Evolutionary conservation across 2,329 filamentous ascomycete species (phyloP).

Genomic region (Elsinoe perseae): DNA sequence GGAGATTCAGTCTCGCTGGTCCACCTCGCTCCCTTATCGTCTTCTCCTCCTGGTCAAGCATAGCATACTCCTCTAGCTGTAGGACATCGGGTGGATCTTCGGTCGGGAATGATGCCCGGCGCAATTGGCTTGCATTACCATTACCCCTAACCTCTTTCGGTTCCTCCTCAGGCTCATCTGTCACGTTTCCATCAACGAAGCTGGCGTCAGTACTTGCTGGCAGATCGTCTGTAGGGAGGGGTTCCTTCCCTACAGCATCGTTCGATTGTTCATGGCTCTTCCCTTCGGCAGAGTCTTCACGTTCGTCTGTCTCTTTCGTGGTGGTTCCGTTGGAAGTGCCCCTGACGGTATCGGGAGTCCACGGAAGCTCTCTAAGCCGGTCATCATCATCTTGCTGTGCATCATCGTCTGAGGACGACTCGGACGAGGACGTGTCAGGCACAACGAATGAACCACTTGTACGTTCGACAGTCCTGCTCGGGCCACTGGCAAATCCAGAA

Average conservation of each 20-base stretch:
- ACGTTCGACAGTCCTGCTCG: not conserved
- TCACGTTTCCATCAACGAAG: not conserved
- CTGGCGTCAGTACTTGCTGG: not conserved
- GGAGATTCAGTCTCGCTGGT: constrained; percentile 65
- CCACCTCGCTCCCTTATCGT: constrained; percentile 67
- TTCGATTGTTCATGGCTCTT: constrained; percentile 22
- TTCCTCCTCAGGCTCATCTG: not conserved
- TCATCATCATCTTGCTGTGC: not conserved
- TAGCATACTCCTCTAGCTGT: constrained; percentile 39
- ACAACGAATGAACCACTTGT: not conserved
- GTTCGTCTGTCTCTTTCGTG: not conserved
- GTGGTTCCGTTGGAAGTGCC: constrained; percentile 21
- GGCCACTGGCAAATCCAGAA: not conserved
- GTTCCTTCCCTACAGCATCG: not conserved
- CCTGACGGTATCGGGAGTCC: not conserved
- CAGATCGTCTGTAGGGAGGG: not conserved
- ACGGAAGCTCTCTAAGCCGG: constrained; percentile 1
- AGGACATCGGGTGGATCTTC: constrained; percentile 22
- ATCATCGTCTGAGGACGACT: not conserved
- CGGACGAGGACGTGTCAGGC: constrained; percentile 10
- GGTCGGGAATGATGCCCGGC: too few relatives aligned
- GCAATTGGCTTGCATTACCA: not conserved
- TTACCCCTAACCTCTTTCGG: not conserved
- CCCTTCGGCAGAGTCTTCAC: not conserved
- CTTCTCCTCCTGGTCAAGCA: constrained; percentile 56